Evolutionary conservation across 2,329 filamentous ascomycete species (phyloP), one percentile per base, ranked within the genome.

Genomic region (Colletotrichum aenigma): DNA sequence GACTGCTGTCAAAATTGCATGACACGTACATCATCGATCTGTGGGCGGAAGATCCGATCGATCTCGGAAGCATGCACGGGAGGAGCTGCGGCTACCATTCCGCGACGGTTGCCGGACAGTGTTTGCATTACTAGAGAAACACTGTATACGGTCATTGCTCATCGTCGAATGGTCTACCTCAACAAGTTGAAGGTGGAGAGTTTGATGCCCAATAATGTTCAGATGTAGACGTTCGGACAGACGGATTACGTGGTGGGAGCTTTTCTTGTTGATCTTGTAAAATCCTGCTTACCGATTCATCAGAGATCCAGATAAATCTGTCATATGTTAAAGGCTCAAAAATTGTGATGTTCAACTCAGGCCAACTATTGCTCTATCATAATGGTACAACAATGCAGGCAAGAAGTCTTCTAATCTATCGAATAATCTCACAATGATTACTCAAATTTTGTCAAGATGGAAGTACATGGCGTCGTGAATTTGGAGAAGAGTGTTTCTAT

Each of bases 401-500:
- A 21, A 12, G 38, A 48, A 0, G 3, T 48, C 18, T 48, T 21
- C 9, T 12, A n/a, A 12, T 3, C 3, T n/a, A 0, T 48, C 9
- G 9, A n/a, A 12, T 1, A 12, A 48, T n/a, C 1, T 12, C 0
- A 12, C 18, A n/a, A 5, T n/a, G 5, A 12, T 10, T 43, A 10
- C 16, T 36, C 36, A 2, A 43, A 18, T n/a, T 18, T 43, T 18
- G 4, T 10, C 16, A 2, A 43, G 1, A n/a, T 43, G 36, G 36
- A 43, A 43, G 8, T 38, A 1, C 1, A 9, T 38, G 36, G 16
- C 1, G 0, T 36, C 34, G 34, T 3, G 2, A 21, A 52, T 21
- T 52, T 52, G 10, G 43, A 52, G 43, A 52, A 52, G 43, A 52
- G n/a, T n/a, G 1, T 52, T 52, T 52, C 10, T 52, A 13, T 52